phyloP scores from a whole-genome alignment of 805 yeast genomes.

The Sugiyamaella smithiae region DNA sequence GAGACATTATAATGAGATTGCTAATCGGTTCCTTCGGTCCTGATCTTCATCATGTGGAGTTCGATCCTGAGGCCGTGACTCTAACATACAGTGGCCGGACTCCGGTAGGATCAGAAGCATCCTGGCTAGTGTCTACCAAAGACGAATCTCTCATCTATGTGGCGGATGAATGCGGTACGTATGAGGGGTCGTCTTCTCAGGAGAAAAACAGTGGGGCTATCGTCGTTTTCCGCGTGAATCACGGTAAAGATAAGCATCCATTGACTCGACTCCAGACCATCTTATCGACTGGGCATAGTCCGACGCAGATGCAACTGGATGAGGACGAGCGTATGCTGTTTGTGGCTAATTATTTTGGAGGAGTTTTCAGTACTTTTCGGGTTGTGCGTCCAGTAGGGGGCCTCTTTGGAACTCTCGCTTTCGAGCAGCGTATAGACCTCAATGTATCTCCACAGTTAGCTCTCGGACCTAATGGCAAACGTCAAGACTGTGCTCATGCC shows the following conservation, averaged over 20 bases:
- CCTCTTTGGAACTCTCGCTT: not conserved
- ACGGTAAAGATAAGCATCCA: slow-evolving; percentile 4
- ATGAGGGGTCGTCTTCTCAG: not conserved
- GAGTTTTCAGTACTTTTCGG: slow-evolving; percentile 1
- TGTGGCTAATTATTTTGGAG: slow-evolving; percentile 12
- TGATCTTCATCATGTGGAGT: slow-evolving; percentile 10
- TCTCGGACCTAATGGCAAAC: slow-evolving; percentile 7
- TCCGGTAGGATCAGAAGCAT: slow-evolving; percentile 3
- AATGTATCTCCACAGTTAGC: not conserved
- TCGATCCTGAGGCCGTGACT: not conserved
- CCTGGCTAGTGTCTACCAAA: slow-evolving; percentile 9
- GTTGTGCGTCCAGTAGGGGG: slow-evolving; percentile 5
- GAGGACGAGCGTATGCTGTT: not conserved
- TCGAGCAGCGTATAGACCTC: slow-evolving; percentile 9
- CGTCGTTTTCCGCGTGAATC: slow-evolving; percentile 3
- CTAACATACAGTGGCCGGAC: slow-evolving; percentile 3
- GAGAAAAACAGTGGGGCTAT: slow-evolving; percentile 11
- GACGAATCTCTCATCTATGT: slow-evolving; percentile 9
- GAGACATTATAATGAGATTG: slow-evolving; percentile 14
- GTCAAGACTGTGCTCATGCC: slow-evolving; percentile 14
- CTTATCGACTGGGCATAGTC: slow-evolving; percentile 10
- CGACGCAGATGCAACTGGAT: slow-evolving; percentile 10
- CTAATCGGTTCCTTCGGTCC: slow-evolving; percentile 15
- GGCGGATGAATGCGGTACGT: slow-evolving; percentile 9
- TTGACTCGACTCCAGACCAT: slow-evolving; percentile 5